Base-by-base conservation (phyloP, 352 stramenopile genomes). In the Globisporangium solare region DNA sequence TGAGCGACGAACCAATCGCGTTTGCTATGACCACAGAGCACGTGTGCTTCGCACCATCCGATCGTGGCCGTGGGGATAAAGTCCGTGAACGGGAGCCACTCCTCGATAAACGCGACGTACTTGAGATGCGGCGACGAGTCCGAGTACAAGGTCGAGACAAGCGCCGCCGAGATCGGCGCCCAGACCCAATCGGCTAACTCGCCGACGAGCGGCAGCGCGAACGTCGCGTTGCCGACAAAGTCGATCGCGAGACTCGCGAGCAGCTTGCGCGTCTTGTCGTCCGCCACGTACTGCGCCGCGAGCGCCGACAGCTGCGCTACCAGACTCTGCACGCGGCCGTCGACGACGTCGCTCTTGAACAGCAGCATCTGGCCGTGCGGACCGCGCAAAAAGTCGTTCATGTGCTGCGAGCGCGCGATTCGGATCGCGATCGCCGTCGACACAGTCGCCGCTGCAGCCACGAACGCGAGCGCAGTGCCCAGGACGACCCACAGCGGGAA, bases 81-180 rank as follows among this genome's bases (percentile, higher is more conserved):
- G 67, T 98, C 95, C 13, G 95, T 98, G 73, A 98, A 98, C 1
- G 95, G 95, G 48, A 98, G 61, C 15, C 94, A 13, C 56, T 96
- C 83, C 45, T 94, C 83, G 2, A 92, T 17, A 54, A 91, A 84
- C 3, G 70, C 76, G 27, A 97, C 46, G 58, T 98, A 97, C 64
- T 96, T 97, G 39, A 86, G 69, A 45, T 76, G 88, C 8, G 89
- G 90, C 39, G 71, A 84, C 8, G 81, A 88, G 7, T 89, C 68
- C 50, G 90, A 86, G 64, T 98, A 98, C 72, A 98, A 83, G 14
- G 76, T 80, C 31, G 90, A 81, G n/a, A 98, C 76, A 37, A 98
- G 66, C 13, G 89, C 76, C 15, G 89, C 89, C 21, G 92, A 90
- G 14, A 94, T 66, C 0, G 95, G 95, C 1, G 95, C 95, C 94